Evolutionary conservation across 345 rosid species (phyloP), one percentile per base, ranked within the genome.

Genomic region (Hypericum perforatum): DNA sequence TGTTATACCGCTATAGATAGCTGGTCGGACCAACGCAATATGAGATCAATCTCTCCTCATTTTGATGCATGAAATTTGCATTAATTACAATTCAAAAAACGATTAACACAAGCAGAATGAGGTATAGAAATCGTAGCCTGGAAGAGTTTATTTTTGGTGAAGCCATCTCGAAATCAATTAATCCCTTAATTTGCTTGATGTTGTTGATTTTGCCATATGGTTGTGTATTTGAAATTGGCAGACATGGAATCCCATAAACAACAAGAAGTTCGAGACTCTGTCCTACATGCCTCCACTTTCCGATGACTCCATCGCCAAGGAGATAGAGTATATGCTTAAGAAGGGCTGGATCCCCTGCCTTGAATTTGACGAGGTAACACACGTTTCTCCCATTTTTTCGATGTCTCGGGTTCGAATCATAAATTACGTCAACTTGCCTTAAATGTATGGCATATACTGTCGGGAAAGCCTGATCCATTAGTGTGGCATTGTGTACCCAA

Each of bases 281-380:
- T 78, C 87, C 6, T 81, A 81, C 69, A 67, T 78, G 11, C 77
- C 75, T 37, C 79, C 79, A 8, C 74, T 68, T 2, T 60, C 84
- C 2, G 66, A 69, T 16, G 80, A 74, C 5, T 75, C 79, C 3
- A 51, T 77, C 45, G 75, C 82, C 0, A 84, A 60, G 69, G 78
- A 81, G 77, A 52, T 81, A 32, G 85, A 78, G 10, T 84, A 76
- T 80, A 81, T 77, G 77, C 56, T 81, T n/a, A 65, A 52, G 45
- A 78, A 77, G 37, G 92, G 82, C 2, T 84, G 85, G 92, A 68
- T 75, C 44, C 92, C 85, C 57, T 76, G 81, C 74, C 75, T 84
- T 39, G 88, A 84, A 68, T 84, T 84, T 47, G 83, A 81, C 56
- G 74, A 76, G 87, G 92, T 84, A 42, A 60, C 5, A 12, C 10